Evolutionary conservation across 257 asterid genomes (phyloP).

Genomic region (Nicotiana benthamiana): DNA sequence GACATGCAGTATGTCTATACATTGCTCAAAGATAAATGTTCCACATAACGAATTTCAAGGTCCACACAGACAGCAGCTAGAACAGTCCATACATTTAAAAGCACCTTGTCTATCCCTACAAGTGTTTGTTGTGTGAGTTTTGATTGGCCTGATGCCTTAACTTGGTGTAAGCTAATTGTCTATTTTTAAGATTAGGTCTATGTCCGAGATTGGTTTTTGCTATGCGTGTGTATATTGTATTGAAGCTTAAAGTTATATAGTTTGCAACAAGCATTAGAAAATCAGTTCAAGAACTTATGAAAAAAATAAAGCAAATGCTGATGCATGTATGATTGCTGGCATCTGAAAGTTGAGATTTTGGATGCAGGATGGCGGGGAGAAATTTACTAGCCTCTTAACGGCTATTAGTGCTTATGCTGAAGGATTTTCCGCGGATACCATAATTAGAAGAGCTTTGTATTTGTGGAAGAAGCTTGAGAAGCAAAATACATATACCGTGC

Average conservation of each 20-base stretch:
- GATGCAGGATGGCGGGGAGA: slow-evolving; percentile 79
- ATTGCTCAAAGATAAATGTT: not conserved
- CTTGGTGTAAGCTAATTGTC: not conserved
- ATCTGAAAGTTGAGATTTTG: slow-evolving; percentile 1
- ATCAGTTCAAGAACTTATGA: not conserved
- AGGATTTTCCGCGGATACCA: slow-evolving; percentile 84
- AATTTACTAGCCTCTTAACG: slow-evolving; percentile 71
- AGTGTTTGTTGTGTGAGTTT: not conserved
- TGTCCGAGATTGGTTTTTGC: not conserved
- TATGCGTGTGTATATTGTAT: not conserved
- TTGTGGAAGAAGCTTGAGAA: slow-evolving; percentile 85
- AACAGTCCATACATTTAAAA: not conserved
- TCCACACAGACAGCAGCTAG: not conserved
- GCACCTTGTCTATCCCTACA: not conserved
- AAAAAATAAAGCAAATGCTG: not conserved
- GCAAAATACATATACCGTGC: slow-evolving; percentile 12
- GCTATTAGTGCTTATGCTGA: slow-evolving; percentile 94
- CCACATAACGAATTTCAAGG: not conserved
- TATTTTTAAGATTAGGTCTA: not conserved
- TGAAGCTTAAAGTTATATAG: not conserved
- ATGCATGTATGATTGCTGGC: not conserved
- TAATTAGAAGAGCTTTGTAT: slow-evolving; percentile 60
- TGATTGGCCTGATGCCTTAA: not conserved
- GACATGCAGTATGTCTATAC: not conserved
- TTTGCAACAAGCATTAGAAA: not conserved